A percentile compares a stretch with the other conserved stretches of the same genome.
Conservation (phyloP, 257 asterid species). For the Solanum chaucha region DNA sequence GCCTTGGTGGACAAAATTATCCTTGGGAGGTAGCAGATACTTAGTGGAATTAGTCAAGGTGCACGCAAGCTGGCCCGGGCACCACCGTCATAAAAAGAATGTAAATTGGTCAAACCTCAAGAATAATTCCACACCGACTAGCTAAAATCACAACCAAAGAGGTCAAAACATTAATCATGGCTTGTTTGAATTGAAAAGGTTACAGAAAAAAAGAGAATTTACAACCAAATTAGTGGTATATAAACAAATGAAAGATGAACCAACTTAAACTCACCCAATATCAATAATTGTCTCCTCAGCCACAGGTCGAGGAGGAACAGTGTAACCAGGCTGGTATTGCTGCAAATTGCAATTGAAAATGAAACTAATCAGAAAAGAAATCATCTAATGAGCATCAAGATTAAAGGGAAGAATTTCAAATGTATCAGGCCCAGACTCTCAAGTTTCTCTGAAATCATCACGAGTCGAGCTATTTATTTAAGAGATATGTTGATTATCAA, state of each 20-base stretch:
- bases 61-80: background rate
- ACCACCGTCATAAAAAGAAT: background rate
- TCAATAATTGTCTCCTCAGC: conserved; percentile 76
- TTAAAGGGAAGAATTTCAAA: background rate
- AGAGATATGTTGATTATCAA: background rate
- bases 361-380: background rate
- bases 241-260: background rate
- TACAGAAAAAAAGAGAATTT: background rate
- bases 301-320: conserved; percentile 70
- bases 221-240: background rate
- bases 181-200: background rate
- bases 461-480: background rate
- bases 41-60: background rate
- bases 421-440: background rate
- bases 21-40: background rate
- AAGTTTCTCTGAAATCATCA: background rate
- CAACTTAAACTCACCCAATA: conserved; percentile 55
- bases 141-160: background rate
- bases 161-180: background rate
- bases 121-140: background rate
- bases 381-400: background rate
- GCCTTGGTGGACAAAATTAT: background rate
- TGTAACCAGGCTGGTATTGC: conserved; percentile 87
- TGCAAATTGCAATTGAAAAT: conserved; percentile 19
- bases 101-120: background rate